phyloP scores from a whole-genome alignment of 441 rosid species.

The Eruca vesicaria region DNA sequence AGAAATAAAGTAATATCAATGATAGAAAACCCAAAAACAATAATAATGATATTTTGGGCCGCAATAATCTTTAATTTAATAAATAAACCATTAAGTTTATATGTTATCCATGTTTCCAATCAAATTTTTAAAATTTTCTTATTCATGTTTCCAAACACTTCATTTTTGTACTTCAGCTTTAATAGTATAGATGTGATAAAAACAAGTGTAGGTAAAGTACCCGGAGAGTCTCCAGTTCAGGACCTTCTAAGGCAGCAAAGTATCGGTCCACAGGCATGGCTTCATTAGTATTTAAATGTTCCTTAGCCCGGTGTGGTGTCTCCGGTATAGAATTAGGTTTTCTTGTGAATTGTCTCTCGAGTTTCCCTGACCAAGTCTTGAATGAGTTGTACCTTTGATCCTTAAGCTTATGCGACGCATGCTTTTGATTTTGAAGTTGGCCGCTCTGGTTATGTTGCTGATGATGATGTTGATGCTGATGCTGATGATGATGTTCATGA shows the following conservation, averaged over 20 bases:
- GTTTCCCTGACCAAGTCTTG: slow-evolving; percentile 91
- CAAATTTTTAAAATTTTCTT: no score
- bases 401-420: slow-evolving; percentile 37
- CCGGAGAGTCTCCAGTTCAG: slow-evolving; percentile 79
- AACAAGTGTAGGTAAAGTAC: slow-evolving; percentile 36
- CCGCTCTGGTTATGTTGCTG: neutral
- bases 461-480: no score
- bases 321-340: slow-evolving; percentile 39
- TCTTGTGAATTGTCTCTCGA: slow-evolving; percentile 72
- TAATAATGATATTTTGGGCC: no score
- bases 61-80: no score
- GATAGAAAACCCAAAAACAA: no score
- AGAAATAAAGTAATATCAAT: no score
- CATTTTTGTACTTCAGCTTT: no score
- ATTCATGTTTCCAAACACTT: no score
- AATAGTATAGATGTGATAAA: neutral
- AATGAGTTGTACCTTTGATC: slow-evolving; percentile 75
- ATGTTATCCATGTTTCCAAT: no score
- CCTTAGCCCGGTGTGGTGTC: slow-evolving; percentile 14
- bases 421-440: slow-evolving; percentile 22
- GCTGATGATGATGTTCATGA: slow-evolving; percentile 5
- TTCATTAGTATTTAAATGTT: slow-evolving; percentile 39
- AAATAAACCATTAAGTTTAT: no score
- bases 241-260: slow-evolving; percentile 88
- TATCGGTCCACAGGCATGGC: slow-evolving; percentile 72